A percentile compares a stretch with the other conserved stretches of the same genome.
Conservation (phyloP, 1,139 yeast species). For the Debaryomycetaceae sp. region DNA sequence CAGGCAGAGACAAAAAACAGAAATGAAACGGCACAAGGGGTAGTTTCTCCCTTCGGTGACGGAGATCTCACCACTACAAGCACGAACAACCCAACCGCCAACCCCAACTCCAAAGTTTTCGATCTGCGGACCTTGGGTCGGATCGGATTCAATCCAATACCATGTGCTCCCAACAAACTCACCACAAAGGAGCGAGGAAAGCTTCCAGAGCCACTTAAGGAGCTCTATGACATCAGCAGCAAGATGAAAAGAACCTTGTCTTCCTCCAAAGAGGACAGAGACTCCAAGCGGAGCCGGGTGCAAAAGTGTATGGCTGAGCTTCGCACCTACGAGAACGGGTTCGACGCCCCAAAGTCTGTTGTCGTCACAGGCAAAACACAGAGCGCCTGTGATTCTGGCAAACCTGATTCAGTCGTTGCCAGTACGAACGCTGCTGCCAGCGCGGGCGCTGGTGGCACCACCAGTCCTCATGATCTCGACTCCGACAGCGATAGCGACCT, state of each 20-base stretch:
- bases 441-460: not conserved
- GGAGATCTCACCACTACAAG: not conserved
- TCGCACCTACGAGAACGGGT: not conserved
- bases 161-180: slow-evolving; percentile 9
- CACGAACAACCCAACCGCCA: not conserved
- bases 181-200: slow-evolving; percentile 10
- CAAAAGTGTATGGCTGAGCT: not conserved
- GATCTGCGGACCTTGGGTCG: slow-evolving; percentile 34
- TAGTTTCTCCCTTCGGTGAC: not conserved
- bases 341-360: not conserved
- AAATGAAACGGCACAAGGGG: not conserved
- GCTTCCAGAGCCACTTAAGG: slow-evolving; percentile 15
- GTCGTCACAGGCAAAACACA: not conserved
- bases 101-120: slow-evolving; percentile 22
- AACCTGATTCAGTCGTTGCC: too few species aligned
- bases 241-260: slow-evolving; percentile 16
- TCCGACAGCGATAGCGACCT: not conserved
- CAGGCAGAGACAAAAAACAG: slow-evolving; percentile 4
- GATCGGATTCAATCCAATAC: slow-evolving; percentile 54
- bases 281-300: not conserved
- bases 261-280: slow-evolving; percentile 9
- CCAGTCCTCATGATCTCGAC: not conserved
- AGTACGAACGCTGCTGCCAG: not conserved
- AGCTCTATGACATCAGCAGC: slow-evolving; percentile 22
- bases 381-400: not conserved